Percentiles rank a stretch among this genome's conserved stretches.
Evolutionary conservation across 2,329 filamentous ascomycete species (phyloP).

Genomic region (Epichloe coenophiala): DNA sequence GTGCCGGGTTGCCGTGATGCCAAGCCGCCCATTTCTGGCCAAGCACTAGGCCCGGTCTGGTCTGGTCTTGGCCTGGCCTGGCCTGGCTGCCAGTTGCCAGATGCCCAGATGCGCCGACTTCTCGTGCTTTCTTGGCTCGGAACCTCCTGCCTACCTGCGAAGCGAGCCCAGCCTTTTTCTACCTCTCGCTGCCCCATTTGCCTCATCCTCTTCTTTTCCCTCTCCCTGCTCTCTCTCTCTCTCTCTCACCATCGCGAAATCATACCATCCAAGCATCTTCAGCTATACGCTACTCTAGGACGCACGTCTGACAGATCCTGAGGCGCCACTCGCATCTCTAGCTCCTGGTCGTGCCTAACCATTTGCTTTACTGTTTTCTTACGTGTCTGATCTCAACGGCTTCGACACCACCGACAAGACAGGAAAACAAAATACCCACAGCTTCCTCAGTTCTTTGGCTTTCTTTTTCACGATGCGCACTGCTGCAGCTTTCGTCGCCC

Average conservation of each 20-base stretch:
- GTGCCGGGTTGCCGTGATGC: constrained; percentile 1
- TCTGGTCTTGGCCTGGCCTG: not conserved
- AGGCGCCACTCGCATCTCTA: constrained; percentile 5
- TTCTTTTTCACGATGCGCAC: constrained; percentile 25
- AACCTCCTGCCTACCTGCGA: not conserved
- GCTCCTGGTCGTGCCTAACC: not conserved
- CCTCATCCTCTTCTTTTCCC: not conserved
- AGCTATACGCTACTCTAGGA: not conserved
- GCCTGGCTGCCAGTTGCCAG: too few relatives aligned
- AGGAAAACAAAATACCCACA: not conserved
- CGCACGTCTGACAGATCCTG: constrained; percentile 3
- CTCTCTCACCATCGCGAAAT: constrained; percentile 3
- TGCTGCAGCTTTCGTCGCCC: constrained; percentile 26
- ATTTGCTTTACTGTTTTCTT: constrained; percentile 2
- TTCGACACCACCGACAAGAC: not conserved
- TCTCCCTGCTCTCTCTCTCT: not conserved
- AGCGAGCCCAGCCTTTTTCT: constrained; percentile 3
- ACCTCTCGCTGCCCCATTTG: constrained; percentile 2
- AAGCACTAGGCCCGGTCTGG: not conserved
- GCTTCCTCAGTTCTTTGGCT: not conserved
- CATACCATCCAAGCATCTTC: constrained; percentile 7
- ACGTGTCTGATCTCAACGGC: not conserved
- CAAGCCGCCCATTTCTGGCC: constrained; percentile 1
- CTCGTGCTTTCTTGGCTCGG: too few relatives aligned
- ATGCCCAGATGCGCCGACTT: too few relatives aligned